phyloP scores from a whole-genome alignment of 2,329 filamentous ascomycete species.

The Monosporascus sp. region DNA sequence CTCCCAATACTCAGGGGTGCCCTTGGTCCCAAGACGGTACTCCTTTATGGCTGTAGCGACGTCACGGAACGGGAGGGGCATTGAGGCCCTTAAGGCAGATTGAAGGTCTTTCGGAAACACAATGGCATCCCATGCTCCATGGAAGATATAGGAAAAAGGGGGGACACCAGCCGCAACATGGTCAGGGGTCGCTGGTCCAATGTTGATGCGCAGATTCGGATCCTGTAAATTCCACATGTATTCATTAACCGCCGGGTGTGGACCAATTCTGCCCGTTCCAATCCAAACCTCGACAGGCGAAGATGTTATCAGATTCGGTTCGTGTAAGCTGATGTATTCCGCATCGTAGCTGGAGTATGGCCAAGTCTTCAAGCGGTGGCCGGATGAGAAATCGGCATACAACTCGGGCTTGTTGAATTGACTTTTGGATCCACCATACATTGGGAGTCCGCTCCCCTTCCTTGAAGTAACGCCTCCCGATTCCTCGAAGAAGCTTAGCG shows the following conservation, averaged over 20 bases:
- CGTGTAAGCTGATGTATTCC: constrained; percentile 19
- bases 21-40: constrained; percentile 20
- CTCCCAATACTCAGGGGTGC: constrained; percentile 23
- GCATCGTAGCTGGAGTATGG: constrained; percentile 21
- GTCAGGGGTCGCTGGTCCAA: constrained; percentile 42
- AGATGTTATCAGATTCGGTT: constrained; percentile 19
- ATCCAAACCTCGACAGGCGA: constrained; percentile 39
- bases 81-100: constrained; percentile 7
- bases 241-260: constrained; percentile 35
- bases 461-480: constrained; percentile 13
- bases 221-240: constrained; percentile 43
- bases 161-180: constrained; percentile 49
- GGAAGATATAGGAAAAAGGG: constrained; percentile 38
- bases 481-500: constrained; percentile 38
- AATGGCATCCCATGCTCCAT: constrained; percentile 48
- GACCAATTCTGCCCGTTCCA: constrained; percentile 30
- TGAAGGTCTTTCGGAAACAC: constrained; percentile 29
- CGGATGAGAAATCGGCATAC: constrained; percentile 22
- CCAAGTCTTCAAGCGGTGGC: constrained; percentile 20
- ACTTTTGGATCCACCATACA: background rate
- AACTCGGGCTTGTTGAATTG: constrained; percentile 3
- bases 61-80: constrained; percentile 14
- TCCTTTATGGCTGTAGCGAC: constrained; percentile 25
- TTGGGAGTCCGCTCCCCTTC: background rate
- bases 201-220: constrained; percentile 26